Conservation (phyloP, 139 green algal species). For the Microglena sp. region DNA sequence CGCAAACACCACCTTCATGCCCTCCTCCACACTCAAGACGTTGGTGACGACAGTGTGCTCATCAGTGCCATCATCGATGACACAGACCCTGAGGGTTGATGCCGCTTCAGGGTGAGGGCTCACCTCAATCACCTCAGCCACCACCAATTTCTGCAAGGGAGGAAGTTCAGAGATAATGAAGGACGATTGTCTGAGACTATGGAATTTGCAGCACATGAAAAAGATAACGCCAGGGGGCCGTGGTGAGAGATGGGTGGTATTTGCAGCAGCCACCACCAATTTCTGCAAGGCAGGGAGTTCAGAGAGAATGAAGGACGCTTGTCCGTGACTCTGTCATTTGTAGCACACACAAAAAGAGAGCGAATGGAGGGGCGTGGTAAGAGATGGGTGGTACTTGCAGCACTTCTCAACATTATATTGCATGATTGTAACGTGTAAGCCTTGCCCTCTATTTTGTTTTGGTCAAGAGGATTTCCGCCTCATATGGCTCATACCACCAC, state of each 20-base stretch:
- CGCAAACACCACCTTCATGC: constrained; percentile 65
- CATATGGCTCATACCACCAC: too few relatives aligned
- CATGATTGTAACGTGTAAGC: too few relatives aligned
- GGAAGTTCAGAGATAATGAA: neutral
- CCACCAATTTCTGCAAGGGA: neutral
- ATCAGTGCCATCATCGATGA: neutral
- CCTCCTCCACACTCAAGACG: constrained; percentile 44
- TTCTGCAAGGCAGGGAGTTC: neutral
- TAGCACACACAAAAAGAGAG: neutral
- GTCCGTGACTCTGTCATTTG: neutral
- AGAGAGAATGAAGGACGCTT: neutral
- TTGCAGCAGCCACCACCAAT: neutral
- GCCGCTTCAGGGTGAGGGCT: neutral
- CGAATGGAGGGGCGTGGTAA: too few relatives aligned
- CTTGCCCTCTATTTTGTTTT: too few relatives aligned
- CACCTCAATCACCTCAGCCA: neutral
- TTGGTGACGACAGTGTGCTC: constrained; percentile 53
- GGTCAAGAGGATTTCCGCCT: too few relatives aligned
- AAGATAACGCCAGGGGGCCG: neutral
- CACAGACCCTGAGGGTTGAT: neutral
- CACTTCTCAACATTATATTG: neutral
- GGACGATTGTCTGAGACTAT: neutral
- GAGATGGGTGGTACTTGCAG: too few relatives aligned
- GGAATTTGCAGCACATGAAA: neutral
- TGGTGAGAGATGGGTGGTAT: too few relatives aligned